A percentile compares a stretch with the other conserved stretches of the same genome.
phyloP scores from a whole-genome alignment of 306 rosid genomes.

The Echinosophora koreensis region DNA sequence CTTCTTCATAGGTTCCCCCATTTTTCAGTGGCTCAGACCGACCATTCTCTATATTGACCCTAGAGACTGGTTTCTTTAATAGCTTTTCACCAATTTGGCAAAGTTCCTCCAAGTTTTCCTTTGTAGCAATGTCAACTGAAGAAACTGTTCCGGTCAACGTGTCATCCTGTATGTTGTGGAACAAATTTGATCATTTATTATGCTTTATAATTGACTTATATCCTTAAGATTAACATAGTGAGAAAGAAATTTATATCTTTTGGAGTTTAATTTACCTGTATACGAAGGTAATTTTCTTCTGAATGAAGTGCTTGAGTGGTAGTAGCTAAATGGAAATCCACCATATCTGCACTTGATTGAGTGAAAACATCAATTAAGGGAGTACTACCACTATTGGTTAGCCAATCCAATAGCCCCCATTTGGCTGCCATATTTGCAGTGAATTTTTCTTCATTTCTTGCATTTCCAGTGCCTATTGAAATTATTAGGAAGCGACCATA shows the following conservation, averaged over 20 bases:
- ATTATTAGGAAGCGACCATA: constrained; percentile 48
- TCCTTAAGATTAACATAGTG: too few species aligned
- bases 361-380: constrained; percentile 54
- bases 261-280: constrained; percentile 45
- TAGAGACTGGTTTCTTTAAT: constrained; percentile 54
- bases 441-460: constrained; percentile 46
- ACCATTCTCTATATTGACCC: constrained; percentile 57
- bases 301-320: constrained; percentile 56
- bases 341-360: constrained; percentile 60
- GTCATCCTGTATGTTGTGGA: constrained; percentile 52
- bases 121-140: constrained; percentile 54
- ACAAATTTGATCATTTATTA: background rate
- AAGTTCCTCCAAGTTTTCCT: constrained; percentile 50
- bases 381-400: constrained; percentile 41
- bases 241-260: too few species aligned
- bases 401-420: constrained; percentile 57
- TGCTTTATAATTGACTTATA: background rate
- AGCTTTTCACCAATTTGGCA: constrained; percentile 40
- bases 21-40: constrained; percentile 29
- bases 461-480: constrained; percentile 59
- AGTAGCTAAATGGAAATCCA: constrained; percentile 54
- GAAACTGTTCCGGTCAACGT: constrained; percentile 47
- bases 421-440: constrained; percentile 46
- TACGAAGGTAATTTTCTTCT: constrained; percentile 51
- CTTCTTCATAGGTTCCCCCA: constrained; percentile 56